A percentile compares a stretch with the other conserved stretches of the same genome.
phyloP scores from a whole-genome alignment of 257 asterid genomes.

The Solanum arcanum region DNA sequence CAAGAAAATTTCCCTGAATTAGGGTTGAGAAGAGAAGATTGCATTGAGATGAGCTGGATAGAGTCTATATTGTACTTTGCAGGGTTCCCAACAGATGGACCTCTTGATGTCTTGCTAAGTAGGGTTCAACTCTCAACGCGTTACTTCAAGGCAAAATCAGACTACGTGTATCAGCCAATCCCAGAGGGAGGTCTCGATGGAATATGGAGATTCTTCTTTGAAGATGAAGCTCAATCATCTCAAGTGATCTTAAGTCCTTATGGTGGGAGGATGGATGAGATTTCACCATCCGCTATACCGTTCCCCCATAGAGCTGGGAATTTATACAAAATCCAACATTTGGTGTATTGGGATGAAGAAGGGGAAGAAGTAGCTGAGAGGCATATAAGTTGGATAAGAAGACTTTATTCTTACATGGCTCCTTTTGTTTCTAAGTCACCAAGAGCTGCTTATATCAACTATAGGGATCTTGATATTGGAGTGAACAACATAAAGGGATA shows the following conservation, averaged over 20 bases:
- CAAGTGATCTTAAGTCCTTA: not conserved
- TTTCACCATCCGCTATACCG: not conserved
- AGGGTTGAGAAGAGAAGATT: not conserved
- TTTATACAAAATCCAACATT: not conserved
- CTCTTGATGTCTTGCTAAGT: not conserved
- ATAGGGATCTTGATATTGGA: constrained; percentile 7
- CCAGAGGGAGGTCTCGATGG: not conserved
- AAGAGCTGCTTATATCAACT: constrained; percentile 1
- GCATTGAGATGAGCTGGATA: constrained; percentile 3
- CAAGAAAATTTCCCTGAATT: not conserved
- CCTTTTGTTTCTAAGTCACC: constrained; percentile 1
- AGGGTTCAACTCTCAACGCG: not conserved
- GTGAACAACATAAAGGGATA: not conserved
- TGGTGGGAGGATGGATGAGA: constrained; percentile 3
- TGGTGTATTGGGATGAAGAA: not conserved
- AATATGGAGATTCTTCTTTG: not conserved
- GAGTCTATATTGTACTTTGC: not conserved
- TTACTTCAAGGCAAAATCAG: constrained; percentile 2
- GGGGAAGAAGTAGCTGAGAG: not conserved
- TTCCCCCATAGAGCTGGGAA: constrained; percentile 2
- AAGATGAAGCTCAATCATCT: not conserved
- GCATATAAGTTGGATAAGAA: constrained; percentile 5
- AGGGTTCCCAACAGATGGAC: not conserved
- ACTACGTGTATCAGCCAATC: not conserved
- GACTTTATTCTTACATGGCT: not conserved